Base-by-base conservation (phyloP, 2,329 filamentous ascomycete genomes). In the Sporothrix dimorphospora region DNA sequence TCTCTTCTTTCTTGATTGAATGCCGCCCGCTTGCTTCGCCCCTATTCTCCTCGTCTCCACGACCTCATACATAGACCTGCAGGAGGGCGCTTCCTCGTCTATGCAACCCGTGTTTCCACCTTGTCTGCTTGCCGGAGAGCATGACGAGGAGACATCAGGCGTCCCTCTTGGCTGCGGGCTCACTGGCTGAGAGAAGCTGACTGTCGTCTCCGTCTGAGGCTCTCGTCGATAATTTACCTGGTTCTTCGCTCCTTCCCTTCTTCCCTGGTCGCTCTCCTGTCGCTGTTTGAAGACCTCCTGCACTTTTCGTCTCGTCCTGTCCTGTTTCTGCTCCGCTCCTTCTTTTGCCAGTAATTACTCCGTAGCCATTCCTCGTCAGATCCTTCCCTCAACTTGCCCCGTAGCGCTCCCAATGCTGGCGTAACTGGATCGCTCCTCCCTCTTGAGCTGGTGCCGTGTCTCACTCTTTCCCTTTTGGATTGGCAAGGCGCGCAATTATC, bases 21-120 rank as follows among this genome's bases (percentile, higher is more conserved):
- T n/a, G n/a, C n/a, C n/a, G 12, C 11, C 45, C 21, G 6, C 7
- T 7, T 38, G 59, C 59, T 65, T 45, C 59, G 63, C 63, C 61
- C 59, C 63, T 30, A 49, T 21, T 49, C 24, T 55, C 47, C 47
- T 34, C 59, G 63, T 49, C 24, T 55, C 47, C 47, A n/a, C 59
- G 63, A 38, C 63, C 63, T 67, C 63, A 30, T 51, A 67, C 42
- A 67, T 14, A 49, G 42, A 67, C 63, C 63, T 67, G 63, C 61
- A 67, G 63, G 34, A 66, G 42, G 57, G 61, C 61, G 61, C 61
- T 66, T 66, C 61, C 24, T n/a, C 61, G 38, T 47, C 38, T n/a
- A 65, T 65, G 59, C 38, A 45, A 14, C 59, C 21, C 21, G 21
- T 65, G 38, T 45, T 19, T 65, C 59, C 38, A 3, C n/a, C 19